Base-by-base conservation (phyloP, 2,329 filamentous ascomycete genomes). In the Curvularia spicifera region DNA sequence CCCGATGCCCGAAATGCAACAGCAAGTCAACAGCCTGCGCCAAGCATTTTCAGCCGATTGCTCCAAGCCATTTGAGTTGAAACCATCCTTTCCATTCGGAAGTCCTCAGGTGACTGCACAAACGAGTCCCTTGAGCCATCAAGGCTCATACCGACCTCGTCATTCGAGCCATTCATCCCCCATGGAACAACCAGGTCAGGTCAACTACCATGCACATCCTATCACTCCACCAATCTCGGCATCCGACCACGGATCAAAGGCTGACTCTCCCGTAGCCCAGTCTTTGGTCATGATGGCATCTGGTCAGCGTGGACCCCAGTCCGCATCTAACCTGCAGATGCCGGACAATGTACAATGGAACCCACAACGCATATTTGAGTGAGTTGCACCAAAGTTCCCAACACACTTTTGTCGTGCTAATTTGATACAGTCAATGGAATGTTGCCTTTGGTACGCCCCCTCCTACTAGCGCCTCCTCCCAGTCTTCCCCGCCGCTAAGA, bases 11-110 rank as follows among this genome's bases (percentile, higher is more conserved):
- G 93, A 97, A 69, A 90, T 97, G 79, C 89, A 96, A 74, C 89
- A 88, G 52, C 93, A 97, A 76, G 92, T 98, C 64, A 89, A 97
- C 72, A 90, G 91, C 39, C 85, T 98, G 31, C 88, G 94, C 40
- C 88, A 94, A 71, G 94, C 94, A 4, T 98, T 98, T 72, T 97
- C 94, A 28, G 91, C 91, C 52, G 91, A 98, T 75, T 85, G 84
- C 24, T 87, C 85, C 66, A 93, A 92, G 72, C 90, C 93, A 1
- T 98, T 98, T 76, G 91, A 94, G 64, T 80, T 98, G 57, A 97
- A 96, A 77, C 86, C 91, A 3, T 90, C 86, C 49, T 97, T 97
- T 71, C 92, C 93, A 0, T 93, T 93, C 70, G 90, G 91, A 56
- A 95, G 91, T 76, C 91, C 93, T 22, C 72, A 86, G 84, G 68